Base-by-base conservation (phyloP, 208 protist species). In the Leishmania martiniquensis region DNA sequence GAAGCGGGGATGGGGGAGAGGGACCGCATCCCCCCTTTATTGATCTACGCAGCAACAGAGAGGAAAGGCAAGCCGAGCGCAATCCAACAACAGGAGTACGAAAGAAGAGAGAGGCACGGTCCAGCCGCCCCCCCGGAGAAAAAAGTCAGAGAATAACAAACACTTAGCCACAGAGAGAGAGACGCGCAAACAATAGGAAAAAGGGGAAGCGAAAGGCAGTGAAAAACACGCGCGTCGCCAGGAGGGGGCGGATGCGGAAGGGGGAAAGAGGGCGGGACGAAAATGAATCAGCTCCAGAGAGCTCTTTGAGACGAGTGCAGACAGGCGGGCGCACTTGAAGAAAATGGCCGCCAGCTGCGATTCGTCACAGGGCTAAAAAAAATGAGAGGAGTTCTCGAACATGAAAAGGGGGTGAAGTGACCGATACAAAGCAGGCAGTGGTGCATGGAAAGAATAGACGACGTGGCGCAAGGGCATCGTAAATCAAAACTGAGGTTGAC, bases 101-200 rank as follows among this genome's bases (percentile, higher is more conserved):
- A 57, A 29, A 62, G 12, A 47, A 82, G 34, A 49, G 70, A 55
- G 44, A 66, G 39, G 20, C 32, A 42, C 4, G n/a, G n/a, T n/a
- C n/a, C n/a, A n/a, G n/a, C n/a, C n/a, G n/a, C n/a, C n/a, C n/a
- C n/a, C n/a, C n/a, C n/a, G n/a, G 49, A 20, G 76, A 20, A 67
- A 15, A 68, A 9, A 75, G 68, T 10, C 0, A 29, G 57, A 54
- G n/a, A 62, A 57, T 68, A 20, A 79, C 7, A 63, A n/a, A 66
- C 20, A 7, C 22, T 29, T 25, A 13, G 34, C 4, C 47, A 45
- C 17, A 52, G 6, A 32, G 51, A 60, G 42, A 49, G 25, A 54
- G 42, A 54, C 32, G 22, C 12, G 47, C 34, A 72, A 13, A 82
- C 17, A 34, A 77, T 47, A 67, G 37, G 65, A 60, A 72, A 80